Evolutionary conservation across 2,329 filamentous ascomycete species (phyloP).

Genomic region (Escovopsis sp.): DNA sequence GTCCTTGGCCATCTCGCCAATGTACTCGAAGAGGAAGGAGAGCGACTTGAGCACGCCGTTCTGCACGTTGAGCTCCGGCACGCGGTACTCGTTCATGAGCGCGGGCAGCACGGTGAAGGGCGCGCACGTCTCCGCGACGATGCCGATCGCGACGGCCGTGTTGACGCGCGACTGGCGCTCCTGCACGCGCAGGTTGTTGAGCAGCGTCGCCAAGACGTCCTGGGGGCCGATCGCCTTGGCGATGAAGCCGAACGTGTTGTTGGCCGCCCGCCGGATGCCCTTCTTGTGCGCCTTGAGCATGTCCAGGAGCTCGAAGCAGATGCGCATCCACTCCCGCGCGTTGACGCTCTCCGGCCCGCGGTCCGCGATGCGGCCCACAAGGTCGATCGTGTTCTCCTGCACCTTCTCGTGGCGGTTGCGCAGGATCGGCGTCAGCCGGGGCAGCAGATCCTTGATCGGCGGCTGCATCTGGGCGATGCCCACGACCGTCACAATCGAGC

Average conservation of each 20-base stretch:
- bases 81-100: slow-evolving; percentile 98
- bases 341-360: slow-evolving; percentile 93
- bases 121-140: slow-evolving; percentile 94
- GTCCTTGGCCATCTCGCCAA: slow-evolving; percentile 98
- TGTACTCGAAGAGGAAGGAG: slow-evolving; percentile 97
- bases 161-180: slow-evolving; percentile 97
- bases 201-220: slow-evolving; percentile 85
- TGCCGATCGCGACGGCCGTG: slow-evolving; percentile 95
- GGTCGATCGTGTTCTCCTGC: slow-evolving; percentile 96
- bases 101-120: slow-evolving; percentile 98
- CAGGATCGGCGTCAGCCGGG: slow-evolving; percentile 90
- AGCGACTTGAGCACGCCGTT: slow-evolving; percentile 96
- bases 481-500: slow-evolving; percentile 93
- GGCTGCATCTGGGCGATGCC: slow-evolving; percentile 98
- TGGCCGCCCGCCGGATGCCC: slow-evolving; percentile 91
- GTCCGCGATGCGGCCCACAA: slow-evolving; percentile 95
- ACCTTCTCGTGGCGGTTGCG: slow-evolving; percentile 98
- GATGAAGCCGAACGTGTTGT: slow-evolving; percentile 99
- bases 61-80: slow-evolving; percentile 95
- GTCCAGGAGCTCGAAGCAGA: slow-evolving; percentile 95
- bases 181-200: slow-evolving; percentile 94
- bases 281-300: slow-evolving; percentile 99
- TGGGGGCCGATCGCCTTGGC: slow-evolving; percentile 97
- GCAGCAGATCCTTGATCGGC: slow-evolving; percentile 89
- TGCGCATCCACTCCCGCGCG: slow-evolving; percentile 98